Percentiles rank a stretch among this genome's conserved stretches.
phyloP scores from a whole-genome alignment of 495 filamentous ascomycete genomes.

The Aspergillus wentii region DNA sequence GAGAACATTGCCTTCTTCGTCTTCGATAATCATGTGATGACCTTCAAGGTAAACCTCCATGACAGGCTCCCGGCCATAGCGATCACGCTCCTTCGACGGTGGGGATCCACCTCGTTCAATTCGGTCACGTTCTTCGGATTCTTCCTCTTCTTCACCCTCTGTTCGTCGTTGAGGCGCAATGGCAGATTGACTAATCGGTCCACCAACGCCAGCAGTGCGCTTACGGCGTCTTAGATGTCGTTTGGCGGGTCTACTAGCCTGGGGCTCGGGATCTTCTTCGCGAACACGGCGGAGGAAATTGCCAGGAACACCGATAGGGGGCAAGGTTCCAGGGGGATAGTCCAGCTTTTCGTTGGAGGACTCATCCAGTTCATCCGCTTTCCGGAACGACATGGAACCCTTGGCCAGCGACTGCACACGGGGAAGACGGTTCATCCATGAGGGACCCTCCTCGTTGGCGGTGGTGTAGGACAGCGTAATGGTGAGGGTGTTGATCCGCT shows the following conservation, averaged over 20 bases:
- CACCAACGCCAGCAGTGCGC: slow-evolving; percentile 73
- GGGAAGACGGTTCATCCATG: slow-evolving; percentile 92
- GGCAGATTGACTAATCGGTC: slow-evolving; percentile 86
- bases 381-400: slow-evolving; percentile 75
- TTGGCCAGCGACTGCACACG: slow-evolving; percentile 79
- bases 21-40: slow-evolving; percentile 74
- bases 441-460: slow-evolving; percentile 81
- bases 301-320: slow-evolving; percentile 67
- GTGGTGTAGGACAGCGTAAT: slow-evolving; percentile 93
- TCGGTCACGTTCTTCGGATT: slow-evolving; percentile 33
- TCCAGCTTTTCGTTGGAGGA: slow-evolving; percentile 58
- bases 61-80: slow-evolving; percentile 32
- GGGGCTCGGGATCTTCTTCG: slow-evolving; percentile 62
- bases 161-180: slow-evolving; percentile 67
- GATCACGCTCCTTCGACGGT: slow-evolving; percentile 27
- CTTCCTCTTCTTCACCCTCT: slow-evolving; percentile 28
- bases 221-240: slow-evolving; percentile 61
- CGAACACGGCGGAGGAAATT: slow-evolving; percentile 79
- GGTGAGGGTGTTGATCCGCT: slow-evolving; percentile 95
- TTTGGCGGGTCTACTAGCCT: slow-evolving; percentile 54
- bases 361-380: slow-evolving; percentile 47
- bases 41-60: slow-evolving; percentile 80
- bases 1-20: slow-evolving; percentile 84
- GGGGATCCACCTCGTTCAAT: slow-evolving; percentile 27
- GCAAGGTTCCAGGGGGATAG: slow-evolving; percentile 75